phyloP scores from a whole-genome alignment of 208 protist species.

The Porcisia deanei region DNA sequence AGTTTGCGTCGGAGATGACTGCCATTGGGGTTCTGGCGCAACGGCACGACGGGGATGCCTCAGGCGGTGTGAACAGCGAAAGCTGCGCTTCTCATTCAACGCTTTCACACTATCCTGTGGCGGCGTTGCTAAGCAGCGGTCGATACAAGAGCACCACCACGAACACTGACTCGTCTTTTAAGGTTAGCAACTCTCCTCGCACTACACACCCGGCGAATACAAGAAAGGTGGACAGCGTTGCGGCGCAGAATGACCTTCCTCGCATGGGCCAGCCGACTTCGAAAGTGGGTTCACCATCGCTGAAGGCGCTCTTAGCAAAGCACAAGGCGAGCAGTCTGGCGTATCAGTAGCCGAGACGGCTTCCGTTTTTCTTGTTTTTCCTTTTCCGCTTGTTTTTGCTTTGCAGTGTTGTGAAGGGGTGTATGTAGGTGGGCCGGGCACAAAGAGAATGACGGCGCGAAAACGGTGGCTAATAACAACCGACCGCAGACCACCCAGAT shows the following conservation, averaged over 20 bases:
- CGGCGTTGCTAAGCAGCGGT: conserved; percentile 60
- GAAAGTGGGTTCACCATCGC: conserved; percentile 57
- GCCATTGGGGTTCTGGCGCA: conserved; percentile 39
- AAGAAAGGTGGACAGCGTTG: conserved; percentile 15
- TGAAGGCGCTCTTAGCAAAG: conserved; percentile 68
- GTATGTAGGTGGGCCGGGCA: background rate
- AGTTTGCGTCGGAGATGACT: conserved; percentile 73
- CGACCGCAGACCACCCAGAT: background rate
- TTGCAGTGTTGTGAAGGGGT: background rate
- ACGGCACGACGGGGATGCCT: conserved; percentile 6
- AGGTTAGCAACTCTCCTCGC: conserved; percentile 2
- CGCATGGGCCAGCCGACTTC: conserved; percentile 10
- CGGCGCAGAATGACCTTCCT: conserved; percentile 13
- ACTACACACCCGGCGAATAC: background rate
- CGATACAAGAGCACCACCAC: conserved; percentile 47
- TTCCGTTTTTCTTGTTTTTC: background rate
- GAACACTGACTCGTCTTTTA: conserved; percentile 1
- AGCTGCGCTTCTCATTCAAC: conserved; percentile 3
- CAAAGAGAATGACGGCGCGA: background rate
- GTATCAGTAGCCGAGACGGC: conserved; percentile 19
- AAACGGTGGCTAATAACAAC: background rate
- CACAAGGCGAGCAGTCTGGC: conserved; percentile 38
- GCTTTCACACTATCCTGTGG: conserved; percentile 33
- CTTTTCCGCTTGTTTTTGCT: conserved; percentile 1
- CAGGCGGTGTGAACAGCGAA: background rate